Percentiles rank a stretch among this genome's conserved stretches.
phyloP scores from a whole-genome alignment of 2,329 filamentous ascomycete genomes.

The Colletotrichum musae region DNA sequence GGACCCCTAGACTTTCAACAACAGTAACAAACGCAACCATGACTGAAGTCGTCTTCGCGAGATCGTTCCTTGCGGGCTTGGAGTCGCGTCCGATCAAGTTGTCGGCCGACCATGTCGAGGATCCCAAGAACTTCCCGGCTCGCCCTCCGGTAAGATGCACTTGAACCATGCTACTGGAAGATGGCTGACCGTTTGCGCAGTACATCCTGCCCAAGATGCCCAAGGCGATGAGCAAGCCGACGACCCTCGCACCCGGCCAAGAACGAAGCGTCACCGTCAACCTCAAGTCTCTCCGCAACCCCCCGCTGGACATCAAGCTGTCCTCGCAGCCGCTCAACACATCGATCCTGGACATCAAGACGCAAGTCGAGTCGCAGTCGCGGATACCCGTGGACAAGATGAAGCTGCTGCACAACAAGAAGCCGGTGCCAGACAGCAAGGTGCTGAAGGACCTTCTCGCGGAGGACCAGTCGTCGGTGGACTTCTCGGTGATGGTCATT shows the following conservation, averaged over 20 bases:
- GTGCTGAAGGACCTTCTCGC: conserved; percentile 80
- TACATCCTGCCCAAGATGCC: conserved; percentile 81
- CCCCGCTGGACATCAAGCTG: conserved; percentile 77
- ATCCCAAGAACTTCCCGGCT: conserved; percentile 83
- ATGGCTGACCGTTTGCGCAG: conserved; percentile 55
- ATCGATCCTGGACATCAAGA: conserved; percentile 85
- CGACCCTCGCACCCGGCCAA: conserved; percentile 64
- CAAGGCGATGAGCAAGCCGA: conserved; percentile 66
- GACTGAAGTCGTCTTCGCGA: conserved; percentile 89
- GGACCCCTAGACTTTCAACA: neutral
- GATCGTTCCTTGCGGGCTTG: conserved; percentile 84
- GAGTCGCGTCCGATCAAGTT: conserved; percentile 86
- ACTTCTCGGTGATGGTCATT: conserved; percentile 91
- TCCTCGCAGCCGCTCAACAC: conserved; percentile 75
- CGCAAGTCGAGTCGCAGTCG: conserved; percentile 74
- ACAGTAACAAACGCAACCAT: conserved; percentile 59
- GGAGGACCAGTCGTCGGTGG: conserved; percentile 70
- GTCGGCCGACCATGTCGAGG: conserved; percentile 90
- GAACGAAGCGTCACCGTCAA: conserved; percentile 70
- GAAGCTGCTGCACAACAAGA: conserved; percentile 88
- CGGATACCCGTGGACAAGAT: conserved; percentile 82
- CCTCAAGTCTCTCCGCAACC: conserved; percentile 84
- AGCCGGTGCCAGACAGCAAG: conserved; percentile 85
- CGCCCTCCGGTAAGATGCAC: conserved; percentile 77
- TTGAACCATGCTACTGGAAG: conserved; percentile 24